Evolutionary conservation across 176 grass and related monocot genomes (phyloP).

Genomic region (Puya raimondii): DNA sequence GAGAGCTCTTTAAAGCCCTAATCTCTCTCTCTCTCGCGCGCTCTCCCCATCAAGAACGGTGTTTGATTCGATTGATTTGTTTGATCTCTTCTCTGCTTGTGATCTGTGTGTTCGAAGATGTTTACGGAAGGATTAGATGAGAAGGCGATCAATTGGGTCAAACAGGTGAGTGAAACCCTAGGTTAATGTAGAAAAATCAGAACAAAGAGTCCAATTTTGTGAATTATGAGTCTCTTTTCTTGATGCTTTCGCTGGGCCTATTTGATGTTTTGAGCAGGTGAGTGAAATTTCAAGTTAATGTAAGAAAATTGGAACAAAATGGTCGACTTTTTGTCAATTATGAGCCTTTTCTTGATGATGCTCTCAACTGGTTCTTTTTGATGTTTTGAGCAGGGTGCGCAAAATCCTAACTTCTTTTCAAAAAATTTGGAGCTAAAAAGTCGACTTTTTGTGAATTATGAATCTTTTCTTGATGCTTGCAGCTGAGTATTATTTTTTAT

Average conservation of each 20-base stretch:
- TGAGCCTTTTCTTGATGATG: not conserved
- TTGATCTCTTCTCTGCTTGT: no score
- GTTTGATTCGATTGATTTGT: constrained; percentile 10
- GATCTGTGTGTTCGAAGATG: constrained; percentile 17
- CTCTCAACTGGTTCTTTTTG: not conserved
- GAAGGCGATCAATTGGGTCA: constrained; percentile 88
- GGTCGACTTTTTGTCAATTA: not conserved
- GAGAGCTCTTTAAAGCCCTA: constrained; percentile 10
- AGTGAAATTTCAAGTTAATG: not conserved
- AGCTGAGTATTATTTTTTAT: not conserved
- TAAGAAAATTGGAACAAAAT: not conserved
- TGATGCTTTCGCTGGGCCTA: no score
- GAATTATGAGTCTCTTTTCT: not conserved
- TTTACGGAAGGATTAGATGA: constrained; percentile 96
- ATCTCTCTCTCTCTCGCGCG: not conserved
- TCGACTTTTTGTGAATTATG: not conserved
- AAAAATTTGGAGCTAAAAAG: not conserved
- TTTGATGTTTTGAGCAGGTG: constrained; percentile 28
- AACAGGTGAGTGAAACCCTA: constrained; percentile 31
- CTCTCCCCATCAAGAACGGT: not conserved
- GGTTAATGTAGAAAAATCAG: not conserved
- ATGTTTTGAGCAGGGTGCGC: constrained; percentile 29
- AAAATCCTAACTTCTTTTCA: no score
- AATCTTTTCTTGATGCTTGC: not conserved
- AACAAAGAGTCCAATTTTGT: not conserved